Evolutionary conservation across 2,329 filamentous ascomycete species (phyloP), one percentile per base, ranked within the genome.

Genomic region (Triangularia verruculosa): DNA sequence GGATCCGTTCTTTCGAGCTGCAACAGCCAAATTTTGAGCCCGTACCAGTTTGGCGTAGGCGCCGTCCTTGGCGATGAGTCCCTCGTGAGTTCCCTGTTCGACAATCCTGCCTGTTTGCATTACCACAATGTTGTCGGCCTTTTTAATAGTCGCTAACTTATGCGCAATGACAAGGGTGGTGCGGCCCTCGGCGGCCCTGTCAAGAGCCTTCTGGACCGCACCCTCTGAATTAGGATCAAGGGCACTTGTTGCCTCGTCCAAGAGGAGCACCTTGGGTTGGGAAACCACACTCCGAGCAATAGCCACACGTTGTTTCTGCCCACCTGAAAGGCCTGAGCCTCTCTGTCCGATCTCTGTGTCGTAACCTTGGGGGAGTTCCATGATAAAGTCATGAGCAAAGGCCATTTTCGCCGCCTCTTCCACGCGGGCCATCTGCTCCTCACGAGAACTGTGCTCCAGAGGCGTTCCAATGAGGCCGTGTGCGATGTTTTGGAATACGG

Each of bases 121-220:
- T 17, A 78, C 77, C 4, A 78, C 74, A n/a, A 79, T 78, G 30
- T 77, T 76, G 62, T 78, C 75, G 0, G 77, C 76, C 30, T 75
- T 75, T 58, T 78, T 76, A 32, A 81, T 75, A 0, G 87, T 86
- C 27, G 83, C 85, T 0, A 87, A 77, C 76, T 86, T 20, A 72
- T 88, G 86, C 0, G 88, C 87, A 63, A 90, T 88, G 43, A 88
- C 82, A 25, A 91, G 84, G 0, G 86, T 89, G 0, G 88, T 90
- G 15, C 87, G 78, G 24, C 82, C 81, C 43, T 80, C 77, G 0
- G 85, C 84, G 0, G 88, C 79, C n/a, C 78, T 78, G 65, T 83
- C 80, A 20, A 87, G 76, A 0, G 85, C 84, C 30, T 79, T 75
- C 68, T 87, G 85, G 1, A 88, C 84, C 7, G 83, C 78, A 3